Evolutionary conservation across 129 eudicot genomes (phyloP).

Genomic region (Lonicera japonica): DNA sequence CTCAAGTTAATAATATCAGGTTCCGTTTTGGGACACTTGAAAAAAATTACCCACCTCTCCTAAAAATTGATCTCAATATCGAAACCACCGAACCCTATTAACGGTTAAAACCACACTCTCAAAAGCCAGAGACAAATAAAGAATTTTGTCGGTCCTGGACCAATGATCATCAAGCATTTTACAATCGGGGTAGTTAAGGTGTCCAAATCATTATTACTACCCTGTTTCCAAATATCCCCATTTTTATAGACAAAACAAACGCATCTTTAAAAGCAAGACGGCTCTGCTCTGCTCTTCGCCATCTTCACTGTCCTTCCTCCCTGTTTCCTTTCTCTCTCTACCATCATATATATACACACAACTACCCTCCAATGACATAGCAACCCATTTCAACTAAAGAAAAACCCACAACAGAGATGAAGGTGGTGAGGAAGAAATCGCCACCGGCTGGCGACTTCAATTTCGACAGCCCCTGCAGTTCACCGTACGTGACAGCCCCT

Average conservation of each 20-base stretch:
- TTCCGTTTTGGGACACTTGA: too few relatives aligned
- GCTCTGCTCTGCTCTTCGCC: neutral
- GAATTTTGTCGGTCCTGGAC: too few relatives aligned
- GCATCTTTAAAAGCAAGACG: neutral
- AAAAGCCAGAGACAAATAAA: too few relatives aligned
- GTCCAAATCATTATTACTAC: neutral
- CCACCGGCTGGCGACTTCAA: constrained; percentile 1
- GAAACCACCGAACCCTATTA: too few relatives aligned
- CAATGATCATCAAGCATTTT: too few relatives aligned
- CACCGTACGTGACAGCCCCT: constrained; percentile 7
- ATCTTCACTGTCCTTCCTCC: neutral
- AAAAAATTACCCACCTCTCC: too few relatives aligned
- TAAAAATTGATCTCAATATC: too few relatives aligned
- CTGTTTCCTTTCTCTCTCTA: neutral
- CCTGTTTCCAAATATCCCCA: neutral
- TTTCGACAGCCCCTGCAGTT: constrained; percentile 2
- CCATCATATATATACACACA: neutral
- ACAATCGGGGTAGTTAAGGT: neutral
- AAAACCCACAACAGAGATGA: neutral
- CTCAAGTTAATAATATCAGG: too few relatives aligned
- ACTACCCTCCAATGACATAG: neutral
- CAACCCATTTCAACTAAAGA: neutral
- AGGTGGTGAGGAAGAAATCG: neutral
- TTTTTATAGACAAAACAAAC: neutral
- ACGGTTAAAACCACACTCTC: too few relatives aligned